A percentile compares a stretch with the other conserved stretches of the same genome.
These are phyloP conservation scores for Xylaria venustula DNA, from an alignment of 495 filamentous ascomycete genomes.

Conservation along the genomic window DNA sequence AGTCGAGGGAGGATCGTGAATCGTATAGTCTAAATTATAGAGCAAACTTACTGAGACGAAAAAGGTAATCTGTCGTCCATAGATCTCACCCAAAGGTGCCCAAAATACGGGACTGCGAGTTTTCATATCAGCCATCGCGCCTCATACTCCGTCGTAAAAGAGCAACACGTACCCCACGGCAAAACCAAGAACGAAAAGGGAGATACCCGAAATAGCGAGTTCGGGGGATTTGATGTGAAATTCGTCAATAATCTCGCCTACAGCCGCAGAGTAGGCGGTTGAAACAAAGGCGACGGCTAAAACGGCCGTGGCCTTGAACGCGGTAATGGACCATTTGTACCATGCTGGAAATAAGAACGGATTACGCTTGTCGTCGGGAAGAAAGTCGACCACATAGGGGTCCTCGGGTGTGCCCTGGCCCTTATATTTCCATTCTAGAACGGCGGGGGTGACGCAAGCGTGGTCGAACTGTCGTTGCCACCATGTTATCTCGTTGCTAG, in stretches of 20 bases:
- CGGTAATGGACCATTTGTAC: conserved; percentile 72
- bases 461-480: conserved; percentile 34
- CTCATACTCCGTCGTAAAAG: not conserved
- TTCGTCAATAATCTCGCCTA: conserved; percentile 56
- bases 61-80: conserved; percentile 71
- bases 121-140: not conserved
- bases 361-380: conserved; percentile 69
- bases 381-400: conserved; percentile 72
- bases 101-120: conserved; percentile 19
- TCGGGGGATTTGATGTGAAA: conserved; percentile 57
- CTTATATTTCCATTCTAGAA: conserved; percentile 59
- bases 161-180: conserved; percentile 51
- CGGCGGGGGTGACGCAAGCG: conserved; percentile 38
- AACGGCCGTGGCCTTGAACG: conserved; percentile 63
- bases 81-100: conserved; percentile 57
- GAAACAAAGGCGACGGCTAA: conserved; percentile 75
- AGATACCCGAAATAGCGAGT: conserved; percentile 64
- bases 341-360: conserved; percentile 60
- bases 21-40: conserved; percentile 60
- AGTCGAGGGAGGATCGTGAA: conserved; percentile 54
- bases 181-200: conserved; percentile 74
- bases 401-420: conserved; percentile 72
- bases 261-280: conserved; percentile 72
- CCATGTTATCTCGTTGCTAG: conserved; percentile 19
- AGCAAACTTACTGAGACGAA: conserved; percentile 31